These are phyloP conservation scores for Puccinia horiana DNA, from an alignment of 1,284 basidiomycete species.

Conservation along the genomic window DNA sequence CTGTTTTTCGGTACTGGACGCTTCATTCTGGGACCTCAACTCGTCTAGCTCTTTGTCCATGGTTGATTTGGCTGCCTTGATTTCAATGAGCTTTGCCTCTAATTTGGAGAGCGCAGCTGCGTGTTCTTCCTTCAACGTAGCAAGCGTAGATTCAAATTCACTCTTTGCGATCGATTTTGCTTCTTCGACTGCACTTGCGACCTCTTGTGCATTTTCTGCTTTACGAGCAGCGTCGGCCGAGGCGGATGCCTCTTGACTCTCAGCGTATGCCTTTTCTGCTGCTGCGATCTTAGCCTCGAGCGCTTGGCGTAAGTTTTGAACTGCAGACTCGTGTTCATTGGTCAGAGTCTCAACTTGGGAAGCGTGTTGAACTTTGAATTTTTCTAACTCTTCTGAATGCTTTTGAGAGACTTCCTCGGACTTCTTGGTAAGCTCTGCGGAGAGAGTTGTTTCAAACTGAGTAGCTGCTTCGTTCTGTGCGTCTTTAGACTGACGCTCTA, in stretches of 20 bases:
- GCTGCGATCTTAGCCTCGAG: slow-evolving; percentile 22
- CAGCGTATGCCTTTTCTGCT: slow-evolving; percentile 6
- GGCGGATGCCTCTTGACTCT: background rate
- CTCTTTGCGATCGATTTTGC: background rate
- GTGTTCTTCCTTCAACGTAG: slow-evolving; percentile 23
- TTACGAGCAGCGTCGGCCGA: background rate
- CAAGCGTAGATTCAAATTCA: slow-evolving; percentile 19
- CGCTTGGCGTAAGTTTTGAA: slow-evolving; percentile 7
- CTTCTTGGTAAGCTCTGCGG: slow-evolving; percentile 14
- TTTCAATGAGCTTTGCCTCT: slow-evolving; percentile 13
- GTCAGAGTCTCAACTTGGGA: slow-evolving; percentile 19
- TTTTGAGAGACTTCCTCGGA: slow-evolving; percentile 18
- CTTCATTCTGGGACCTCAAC: background rate
- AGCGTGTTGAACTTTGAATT: slow-evolving; percentile 20
- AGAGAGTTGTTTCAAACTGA: slow-evolving; percentile 1
- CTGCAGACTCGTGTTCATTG: slow-evolving; percentile 33
- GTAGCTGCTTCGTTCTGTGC: background rate
- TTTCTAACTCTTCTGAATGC: slow-evolving; percentile 26
- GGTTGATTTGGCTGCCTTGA: background rate
- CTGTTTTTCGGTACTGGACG: slow-evolving; percentile 17
- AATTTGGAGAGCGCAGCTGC: slow-evolving; percentile 10
- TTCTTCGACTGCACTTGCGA: slow-evolving; percentile 15
- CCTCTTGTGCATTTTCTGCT: slow-evolving; percentile 1
- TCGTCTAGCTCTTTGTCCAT: slow-evolving; percentile 19
- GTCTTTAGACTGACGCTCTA: background rate